phyloP scores from a whole-genome alignment of 176 grass and related monocot species.

The Tillandsia leiboldiana region DNA sequence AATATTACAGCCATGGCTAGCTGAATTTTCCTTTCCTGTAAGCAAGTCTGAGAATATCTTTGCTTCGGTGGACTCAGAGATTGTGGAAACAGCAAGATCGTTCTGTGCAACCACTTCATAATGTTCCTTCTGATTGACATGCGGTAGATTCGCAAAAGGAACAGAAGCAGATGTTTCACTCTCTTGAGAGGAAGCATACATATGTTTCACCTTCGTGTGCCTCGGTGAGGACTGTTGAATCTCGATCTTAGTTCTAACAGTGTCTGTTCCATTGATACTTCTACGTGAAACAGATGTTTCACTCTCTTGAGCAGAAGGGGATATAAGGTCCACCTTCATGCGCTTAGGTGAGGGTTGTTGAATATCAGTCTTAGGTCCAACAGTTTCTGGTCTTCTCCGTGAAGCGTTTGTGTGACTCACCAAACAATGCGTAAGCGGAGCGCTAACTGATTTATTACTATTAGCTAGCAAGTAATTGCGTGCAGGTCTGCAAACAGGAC shows the following conservation, averaged over 20 bases:
- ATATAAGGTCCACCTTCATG: constrained; percentile 36
- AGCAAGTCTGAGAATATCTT: constrained; percentile 26
- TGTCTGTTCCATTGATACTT: constrained; percentile 21
- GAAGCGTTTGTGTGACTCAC: constrained; percentile 16
- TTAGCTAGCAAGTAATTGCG: constrained; percentile 42
- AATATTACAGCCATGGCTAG: constrained; percentile 28
- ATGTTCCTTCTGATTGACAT: constrained; percentile 40
- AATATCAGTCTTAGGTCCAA: constrained; percentile 60
- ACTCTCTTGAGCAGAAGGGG: constrained; percentile 31
- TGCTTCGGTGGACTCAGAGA: constrained; percentile 38
- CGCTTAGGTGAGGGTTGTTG: constrained; percentile 55
- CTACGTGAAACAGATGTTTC: constrained; percentile 33
- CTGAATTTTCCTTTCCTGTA: constrained; percentile 28
- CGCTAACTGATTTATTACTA: constrained; percentile 25
- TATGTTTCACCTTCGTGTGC: constrained; percentile 41
- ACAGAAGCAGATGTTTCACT: constrained; percentile 40
- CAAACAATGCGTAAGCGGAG: too few relatives aligned
- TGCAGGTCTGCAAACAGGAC: constrained; percentile 71
- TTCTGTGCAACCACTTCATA: constrained; percentile 47
- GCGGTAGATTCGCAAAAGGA: constrained; percentile 37
- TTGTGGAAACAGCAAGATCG: constrained; percentile 30
- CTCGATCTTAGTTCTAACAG: constrained; percentile 65
- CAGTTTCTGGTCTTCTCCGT: constrained; percentile 34
- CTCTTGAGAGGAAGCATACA: constrained; percentile 27
- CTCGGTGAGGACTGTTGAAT: constrained; percentile 48